phyloP scores from a whole-genome alignment of 495 filamentous ascomycete genomes.

The Daldinia bambusicola region DNA sequence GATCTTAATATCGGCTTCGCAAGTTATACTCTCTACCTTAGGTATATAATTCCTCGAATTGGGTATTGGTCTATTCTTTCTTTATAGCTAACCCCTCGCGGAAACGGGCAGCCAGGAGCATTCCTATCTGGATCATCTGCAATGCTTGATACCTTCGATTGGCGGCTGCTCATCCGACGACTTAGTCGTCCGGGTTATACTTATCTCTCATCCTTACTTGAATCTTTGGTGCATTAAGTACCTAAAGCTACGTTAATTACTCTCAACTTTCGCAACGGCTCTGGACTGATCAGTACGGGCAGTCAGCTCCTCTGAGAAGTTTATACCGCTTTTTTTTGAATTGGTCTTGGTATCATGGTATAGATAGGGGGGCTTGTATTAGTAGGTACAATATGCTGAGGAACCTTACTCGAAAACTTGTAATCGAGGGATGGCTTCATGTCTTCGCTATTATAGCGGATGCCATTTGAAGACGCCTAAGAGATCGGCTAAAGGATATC shows the following conservation, averaged over 20 bases:
- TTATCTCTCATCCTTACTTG: constrained; percentile 54
- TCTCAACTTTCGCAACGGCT: constrained; percentile 69
- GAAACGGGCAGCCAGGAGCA: constrained; percentile 51
- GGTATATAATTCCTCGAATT: constrained; percentile 63
- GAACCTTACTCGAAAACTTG: background rate
- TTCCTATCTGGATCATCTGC: constrained; percentile 46
- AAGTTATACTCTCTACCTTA: constrained; percentile 57
- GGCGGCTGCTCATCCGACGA: constrained; percentile 67
- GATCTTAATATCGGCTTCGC: constrained; percentile 53
- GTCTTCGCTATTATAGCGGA: constrained; percentile 10
- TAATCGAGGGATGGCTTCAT: background rate
- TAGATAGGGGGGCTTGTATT: constrained; percentile 57
- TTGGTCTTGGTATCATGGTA: constrained; percentile 65
- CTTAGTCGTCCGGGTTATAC: constrained; percentile 68
- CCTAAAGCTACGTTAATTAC: constrained; percentile 68
- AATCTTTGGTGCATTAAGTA: constrained; percentile 67
- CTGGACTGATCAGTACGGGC: constrained; percentile 63
- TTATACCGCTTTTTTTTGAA: constrained; percentile 65
- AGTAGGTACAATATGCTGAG: too few relatives aligned
- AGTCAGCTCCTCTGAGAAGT: constrained; percentile 58
- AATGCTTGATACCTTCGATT: constrained; percentile 49
- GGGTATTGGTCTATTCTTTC: constrained; percentile 57
- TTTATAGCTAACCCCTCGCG: constrained; percentile 52
- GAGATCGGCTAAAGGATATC: constrained; percentile 44
- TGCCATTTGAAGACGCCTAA: constrained; percentile 13